Conservation (phyloP, 768 basidiomycete genomes). For the Mrakia blollopis region DNA sequence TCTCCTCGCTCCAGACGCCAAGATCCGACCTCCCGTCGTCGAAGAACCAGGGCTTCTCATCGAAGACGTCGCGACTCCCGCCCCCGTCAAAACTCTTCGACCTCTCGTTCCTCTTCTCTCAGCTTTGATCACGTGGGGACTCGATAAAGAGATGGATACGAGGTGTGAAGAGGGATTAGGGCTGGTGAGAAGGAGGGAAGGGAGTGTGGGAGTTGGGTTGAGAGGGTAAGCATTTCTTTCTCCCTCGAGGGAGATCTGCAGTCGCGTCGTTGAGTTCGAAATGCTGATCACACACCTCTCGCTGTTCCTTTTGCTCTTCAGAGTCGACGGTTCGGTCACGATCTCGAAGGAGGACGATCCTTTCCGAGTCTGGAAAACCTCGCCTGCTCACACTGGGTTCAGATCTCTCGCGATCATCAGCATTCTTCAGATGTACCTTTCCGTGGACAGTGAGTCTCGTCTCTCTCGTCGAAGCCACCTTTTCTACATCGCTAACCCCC, state of each 20-base stretch:
- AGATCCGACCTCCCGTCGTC: background rate
- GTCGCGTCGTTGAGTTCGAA: too few relatives aligned
- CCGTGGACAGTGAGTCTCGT: slow-evolving; percentile 58
- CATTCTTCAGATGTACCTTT: slow-evolving; percentile 64
- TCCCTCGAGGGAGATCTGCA: slow-evolving; percentile 35
- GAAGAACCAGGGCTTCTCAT: background rate
- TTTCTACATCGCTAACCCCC: background rate
- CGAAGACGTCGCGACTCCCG: background rate
- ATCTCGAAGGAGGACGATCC: background rate
- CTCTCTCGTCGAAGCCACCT: too few relatives aligned
- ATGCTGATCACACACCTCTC: too few relatives aligned
- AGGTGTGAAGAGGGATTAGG: slow-evolving; percentile 58
- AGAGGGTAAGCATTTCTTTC: slow-evolving; percentile 35
- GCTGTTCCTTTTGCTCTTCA: slow-evolving; percentile 45
- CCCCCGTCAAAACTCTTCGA: slow-evolving; percentile 47
- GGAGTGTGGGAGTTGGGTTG: background rate
- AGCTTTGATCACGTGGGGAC: slow-evolving; percentile 60
- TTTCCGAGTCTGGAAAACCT: slow-evolving; percentile 64
- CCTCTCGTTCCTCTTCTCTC: slow-evolving; percentile 61
- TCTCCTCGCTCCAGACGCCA: background rate
- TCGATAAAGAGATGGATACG: slow-evolving; percentile 65
- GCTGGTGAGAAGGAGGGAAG: background rate
- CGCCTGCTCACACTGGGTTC: slow-evolving; percentile 62
- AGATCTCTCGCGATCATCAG: slow-evolving; percentile 63
- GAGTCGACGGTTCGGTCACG: slow-evolving; percentile 31